A percentile compares a stretch with the other conserved stretches of the same genome.
Conservation (phyloP, 495 filamentous ascomycete genomes). For the Talaromyces adpressus region DNA sequence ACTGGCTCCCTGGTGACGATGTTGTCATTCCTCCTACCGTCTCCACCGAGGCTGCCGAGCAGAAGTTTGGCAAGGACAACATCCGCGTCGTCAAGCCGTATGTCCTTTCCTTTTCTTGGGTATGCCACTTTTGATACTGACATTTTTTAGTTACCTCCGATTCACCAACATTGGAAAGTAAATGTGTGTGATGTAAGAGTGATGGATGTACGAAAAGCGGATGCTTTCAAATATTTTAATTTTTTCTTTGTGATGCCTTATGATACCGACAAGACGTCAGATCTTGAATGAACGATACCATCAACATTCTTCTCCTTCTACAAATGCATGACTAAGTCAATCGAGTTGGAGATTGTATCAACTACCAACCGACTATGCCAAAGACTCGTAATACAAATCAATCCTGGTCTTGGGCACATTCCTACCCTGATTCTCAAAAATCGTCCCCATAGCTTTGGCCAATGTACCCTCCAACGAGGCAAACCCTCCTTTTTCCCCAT, state of each 20-base stretch:
- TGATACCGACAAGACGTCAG: background rate
- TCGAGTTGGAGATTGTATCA: background rate
- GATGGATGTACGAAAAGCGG: constrained; percentile 1
- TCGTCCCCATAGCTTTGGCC: background rate
- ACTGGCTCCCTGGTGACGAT: constrained; percentile 85
- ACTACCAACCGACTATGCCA: background rate
- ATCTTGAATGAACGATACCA: constrained; percentile 1
- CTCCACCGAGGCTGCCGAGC: constrained; percentile 79
- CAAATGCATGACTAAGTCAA: background rate
- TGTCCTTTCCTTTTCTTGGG: constrained; percentile 14
- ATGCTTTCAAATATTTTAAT: background rate
- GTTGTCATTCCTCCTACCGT: constrained; percentile 92
- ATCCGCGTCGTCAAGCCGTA: constrained; percentile 95
- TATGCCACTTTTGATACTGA: background rate
- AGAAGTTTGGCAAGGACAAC: constrained; percentile 67
- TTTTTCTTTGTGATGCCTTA: constrained; percentile 5
- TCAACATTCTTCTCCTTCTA: background rate
- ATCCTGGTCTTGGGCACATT: constrained; percentile 2
- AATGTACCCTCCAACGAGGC: constrained; percentile 1
- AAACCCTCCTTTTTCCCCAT: background rate
- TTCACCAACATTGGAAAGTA: constrained; percentile 39
- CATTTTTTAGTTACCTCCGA: constrained; percentile 31
- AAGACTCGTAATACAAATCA: constrained; percentile 3
- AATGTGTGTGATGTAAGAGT: constrained; percentile 5
- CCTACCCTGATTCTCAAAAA: background rate